Percentiles rank a stretch among this genome's conserved stretches.
Evolutionary conservation across 176 grass and related monocot genomes (phyloP).

Genomic region (Echinochloa phyllopogon): DNA sequence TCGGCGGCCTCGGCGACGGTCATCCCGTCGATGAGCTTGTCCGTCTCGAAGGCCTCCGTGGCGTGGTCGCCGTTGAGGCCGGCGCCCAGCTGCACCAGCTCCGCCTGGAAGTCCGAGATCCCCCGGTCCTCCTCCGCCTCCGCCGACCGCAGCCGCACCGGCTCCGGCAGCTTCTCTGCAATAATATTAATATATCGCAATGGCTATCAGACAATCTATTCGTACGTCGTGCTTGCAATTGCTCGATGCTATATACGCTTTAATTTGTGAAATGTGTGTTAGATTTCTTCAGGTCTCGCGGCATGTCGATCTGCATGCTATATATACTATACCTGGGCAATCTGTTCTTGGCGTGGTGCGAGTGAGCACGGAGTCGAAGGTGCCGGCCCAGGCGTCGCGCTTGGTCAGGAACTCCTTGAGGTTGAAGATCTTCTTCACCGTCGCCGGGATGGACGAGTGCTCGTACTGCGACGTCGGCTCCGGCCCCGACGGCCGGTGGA

Average conservation of each 20-base stretch:
- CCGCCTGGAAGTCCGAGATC: conserved; percentile 74
- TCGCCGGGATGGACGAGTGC: conserved; percentile 86
- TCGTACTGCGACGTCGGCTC: conserved; percentile 68
- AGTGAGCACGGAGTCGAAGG: conserved; percentile 62
- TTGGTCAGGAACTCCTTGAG: conserved; percentile 66
- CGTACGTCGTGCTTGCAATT: no score
- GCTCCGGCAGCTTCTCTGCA: conserved; percentile 50
- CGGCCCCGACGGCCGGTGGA: conserved; percentile 58
- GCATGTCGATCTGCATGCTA: no score
- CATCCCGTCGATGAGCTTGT: conserved; percentile 55
- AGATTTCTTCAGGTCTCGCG: no score
- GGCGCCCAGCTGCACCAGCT: conserved; percentile 77
- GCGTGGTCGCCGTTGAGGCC: conserved; percentile 71
- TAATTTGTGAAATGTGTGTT: no score
- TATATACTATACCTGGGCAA: conserved; percentile 55
- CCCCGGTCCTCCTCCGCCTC: conserved; percentile 45
- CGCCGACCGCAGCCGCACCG: conserved; percentile 46
- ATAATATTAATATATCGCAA: no score
- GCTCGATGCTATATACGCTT: no score
- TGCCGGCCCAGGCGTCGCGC: conserved; percentile 78
- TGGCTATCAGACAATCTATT: neutral
- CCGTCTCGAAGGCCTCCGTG: conserved; percentile 35
- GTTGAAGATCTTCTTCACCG: conserved; percentile 76
- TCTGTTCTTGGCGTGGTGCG: conserved; percentile 52
- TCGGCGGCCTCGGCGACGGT: conserved; percentile 55